A percentile compares a stretch with the other conserved stretches of the same genome.
Conservation (phyloP, 2,329 filamentous ascomycete genomes). For the Nannizzia gypsea region DNA sequence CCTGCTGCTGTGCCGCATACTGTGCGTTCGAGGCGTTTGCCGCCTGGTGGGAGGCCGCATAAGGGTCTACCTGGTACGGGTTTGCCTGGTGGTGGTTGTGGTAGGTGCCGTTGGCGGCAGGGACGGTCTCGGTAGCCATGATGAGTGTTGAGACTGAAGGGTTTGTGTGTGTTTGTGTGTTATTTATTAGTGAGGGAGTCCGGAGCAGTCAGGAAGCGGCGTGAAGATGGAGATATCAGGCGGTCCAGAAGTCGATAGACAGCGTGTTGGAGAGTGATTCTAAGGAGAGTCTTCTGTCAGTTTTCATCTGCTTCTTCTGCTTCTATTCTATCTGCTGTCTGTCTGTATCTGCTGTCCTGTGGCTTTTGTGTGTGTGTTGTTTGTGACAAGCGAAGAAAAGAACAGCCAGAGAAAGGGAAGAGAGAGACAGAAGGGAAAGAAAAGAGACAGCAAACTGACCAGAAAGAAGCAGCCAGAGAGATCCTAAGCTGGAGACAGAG, state of each 20-base stretch:
- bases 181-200: neutral
- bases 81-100: constrained; percentile 25
- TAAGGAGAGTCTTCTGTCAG: too few relatives aligned
- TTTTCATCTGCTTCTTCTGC: too few relatives aligned
- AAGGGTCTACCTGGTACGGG: constrained; percentile 26
- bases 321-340: too few relatives aligned
- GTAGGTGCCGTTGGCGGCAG: constrained; percentile 34
- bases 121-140: constrained; percentile 19
- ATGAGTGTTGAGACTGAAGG: neutral
- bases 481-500: neutral
- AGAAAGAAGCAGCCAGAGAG: neutral
- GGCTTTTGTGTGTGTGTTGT: neutral
- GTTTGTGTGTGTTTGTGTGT: neutral
- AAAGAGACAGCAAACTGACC: neutral
- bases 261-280: too few relatives aligned
- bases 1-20: constrained; percentile 26
- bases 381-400: neutral
- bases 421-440: neutral
- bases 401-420: too few relatives aligned
- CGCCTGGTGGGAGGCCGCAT: constrained; percentile 24
- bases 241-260: neutral
- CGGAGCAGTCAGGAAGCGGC: neutral
- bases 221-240: neutral
- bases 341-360: too few relatives aligned
- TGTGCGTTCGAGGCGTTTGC: constrained; percentile 23